Evolutionary conservation across 495 filamentous ascomycete genomes (phyloP).

Genomic region (Neurospora pannonica): DNA sequence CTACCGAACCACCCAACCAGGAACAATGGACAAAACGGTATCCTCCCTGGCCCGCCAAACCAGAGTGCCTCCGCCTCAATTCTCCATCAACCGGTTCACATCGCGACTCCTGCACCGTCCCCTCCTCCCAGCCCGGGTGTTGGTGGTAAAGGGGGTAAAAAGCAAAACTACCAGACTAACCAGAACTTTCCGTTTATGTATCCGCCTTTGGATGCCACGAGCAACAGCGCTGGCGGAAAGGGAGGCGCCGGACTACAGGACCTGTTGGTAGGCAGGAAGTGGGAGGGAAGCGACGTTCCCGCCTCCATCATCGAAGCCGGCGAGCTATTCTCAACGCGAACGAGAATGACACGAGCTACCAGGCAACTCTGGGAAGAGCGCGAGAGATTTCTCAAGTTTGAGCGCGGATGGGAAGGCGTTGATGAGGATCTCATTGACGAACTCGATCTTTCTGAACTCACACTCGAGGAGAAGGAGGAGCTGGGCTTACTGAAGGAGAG

Average conservation of each 20-base stretch:
- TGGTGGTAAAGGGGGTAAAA: conserved; percentile 90
- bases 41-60: conserved; percentile 35
- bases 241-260: conserved; percentile 69
- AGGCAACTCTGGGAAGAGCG: conserved; percentile 91
- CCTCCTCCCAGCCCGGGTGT: conserved; percentile 87
- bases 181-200: conserved; percentile 98
- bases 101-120: conserved; percentile 94
- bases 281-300: conserved; percentile 87
- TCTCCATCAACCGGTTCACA: conserved; percentile 91
- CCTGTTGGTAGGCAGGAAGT: conserved; percentile 63
- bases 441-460: conserved; percentile 40
- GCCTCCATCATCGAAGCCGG: conserved; percentile 94
- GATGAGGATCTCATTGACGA: conserved; percentile 42
- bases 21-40: conserved; percentile 37
- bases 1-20: conserved; percentile 61
- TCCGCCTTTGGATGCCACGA: conserved; percentile 74
- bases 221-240: conserved; percentile 80
- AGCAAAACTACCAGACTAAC: conserved; percentile 98
- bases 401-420: conserved; percentile 68
- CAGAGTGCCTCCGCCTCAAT: conserved; percentile 65
- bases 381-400: conserved; percentile 80
- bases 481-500: conserved; percentile 23
- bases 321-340: conserved; percentile 76
- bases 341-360: conserved; percentile 83
- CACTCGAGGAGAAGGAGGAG: conserved; percentile 36